phyloP scores from a whole-genome alignment of 495 filamentous ascomycete species.

The Trichoderma asperelloides region DNA sequence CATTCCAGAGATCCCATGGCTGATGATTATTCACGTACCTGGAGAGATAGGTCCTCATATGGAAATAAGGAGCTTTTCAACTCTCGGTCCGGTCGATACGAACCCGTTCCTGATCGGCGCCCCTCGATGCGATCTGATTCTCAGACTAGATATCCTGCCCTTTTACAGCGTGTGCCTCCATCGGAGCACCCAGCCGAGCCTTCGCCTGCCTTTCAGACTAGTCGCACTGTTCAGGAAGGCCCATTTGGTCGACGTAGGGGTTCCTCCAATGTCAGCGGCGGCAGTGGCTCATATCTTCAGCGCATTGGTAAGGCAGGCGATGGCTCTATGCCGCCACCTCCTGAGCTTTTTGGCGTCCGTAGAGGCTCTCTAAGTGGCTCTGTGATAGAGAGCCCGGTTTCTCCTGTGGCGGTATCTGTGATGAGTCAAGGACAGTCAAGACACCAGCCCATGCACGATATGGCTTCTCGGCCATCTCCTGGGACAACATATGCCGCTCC shows the following conservation, averaged over 20 bases:
- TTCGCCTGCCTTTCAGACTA: conserved; percentile 83
- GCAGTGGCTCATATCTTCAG: conserved; percentile 60
- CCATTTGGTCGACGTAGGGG: conserved; percentile 71
- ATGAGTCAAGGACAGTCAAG: neutral
- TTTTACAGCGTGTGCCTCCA: conserved; percentile 67
- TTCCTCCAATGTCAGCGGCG: conserved; percentile 93
- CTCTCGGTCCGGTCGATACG: conserved; percentile 87
- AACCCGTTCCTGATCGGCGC: conserved; percentile 75
- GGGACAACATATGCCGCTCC: conserved; percentile 39
- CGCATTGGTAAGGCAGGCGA: conserved; percentile 37
- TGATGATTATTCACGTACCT: conserved; percentile 85
- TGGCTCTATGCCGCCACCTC: conserved; percentile 28
- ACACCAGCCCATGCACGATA: conserved; percentile 3
- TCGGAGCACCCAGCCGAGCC: conserved; percentile 73
- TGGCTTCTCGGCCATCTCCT: conserved; percentile 36
- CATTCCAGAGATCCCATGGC: conserved; percentile 75
- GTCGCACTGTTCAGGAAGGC: conserved; percentile 58
- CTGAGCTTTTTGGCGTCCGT: conserved; percentile 34
- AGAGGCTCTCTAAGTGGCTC: conserved; percentile 36
- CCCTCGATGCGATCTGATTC: conserved; percentile 58
- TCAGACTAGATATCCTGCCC: conserved; percentile 60
- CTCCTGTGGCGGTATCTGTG: conserved; percentile 17
- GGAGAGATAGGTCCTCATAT: conserved; percentile 54
- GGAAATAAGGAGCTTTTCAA: conserved; percentile 78
- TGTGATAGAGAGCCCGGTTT: conserved; percentile 36